Evolutionary conservation across 2,329 filamentous ascomycete genomes (phyloP).

Genomic region (Aspergillus proliferans): DNA sequence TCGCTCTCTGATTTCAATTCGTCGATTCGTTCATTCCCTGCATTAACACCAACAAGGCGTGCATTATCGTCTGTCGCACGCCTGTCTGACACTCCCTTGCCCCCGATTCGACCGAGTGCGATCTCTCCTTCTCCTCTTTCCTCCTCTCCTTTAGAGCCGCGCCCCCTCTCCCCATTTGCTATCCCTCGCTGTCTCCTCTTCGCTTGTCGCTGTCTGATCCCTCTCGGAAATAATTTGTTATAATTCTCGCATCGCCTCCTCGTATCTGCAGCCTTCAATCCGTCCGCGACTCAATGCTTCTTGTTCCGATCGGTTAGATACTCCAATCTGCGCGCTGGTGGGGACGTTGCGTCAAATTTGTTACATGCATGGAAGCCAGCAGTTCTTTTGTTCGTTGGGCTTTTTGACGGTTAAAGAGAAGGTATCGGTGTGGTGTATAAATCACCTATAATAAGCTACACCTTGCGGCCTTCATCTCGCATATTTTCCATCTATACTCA

Average conservation of each 20-base stretch:
- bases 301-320: constrained; percentile 11
- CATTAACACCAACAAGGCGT: not conserved
- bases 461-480: constrained; percentile 1
- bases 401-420: constrained; percentile 13
- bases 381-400: constrained; percentile 6
- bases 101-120: not conserved
- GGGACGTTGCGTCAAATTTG: constrained; percentile 13
- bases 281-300: constrained; percentile 12
- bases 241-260: constrained; percentile 3
- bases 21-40: not conserved
- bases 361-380: constrained; percentile 12
- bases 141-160: too few relatives aligned
- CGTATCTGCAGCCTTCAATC: constrained; percentile 4
- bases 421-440: not conserved
- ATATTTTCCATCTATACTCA: constrained; percentile 2
- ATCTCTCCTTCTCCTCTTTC: not conserved
- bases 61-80: not conserved
- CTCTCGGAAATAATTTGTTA: not conserved
- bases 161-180: not conserved
- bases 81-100: not conserved
- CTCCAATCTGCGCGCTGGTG: constrained; percentile 18
- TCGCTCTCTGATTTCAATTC: not conserved
- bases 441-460: not conserved
- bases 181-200: not conserved
- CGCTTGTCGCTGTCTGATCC: not conserved